These are phyloP conservation scores for Populus davidiana DNA, from an alignment of 345 rosid species.

Conservation along the genomic window DNA sequence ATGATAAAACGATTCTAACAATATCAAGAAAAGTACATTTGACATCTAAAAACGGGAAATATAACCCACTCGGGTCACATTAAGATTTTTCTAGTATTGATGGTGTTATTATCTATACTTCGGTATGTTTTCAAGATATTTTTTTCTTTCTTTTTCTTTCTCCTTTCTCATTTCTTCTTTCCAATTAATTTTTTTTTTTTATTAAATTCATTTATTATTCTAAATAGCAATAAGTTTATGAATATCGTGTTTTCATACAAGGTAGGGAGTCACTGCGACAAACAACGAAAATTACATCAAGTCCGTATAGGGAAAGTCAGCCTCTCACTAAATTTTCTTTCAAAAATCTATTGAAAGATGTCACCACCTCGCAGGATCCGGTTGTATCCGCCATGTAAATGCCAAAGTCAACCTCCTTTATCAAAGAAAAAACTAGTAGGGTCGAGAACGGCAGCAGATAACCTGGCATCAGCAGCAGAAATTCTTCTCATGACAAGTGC, in stretches of 20 bases:
- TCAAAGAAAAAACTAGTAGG: neutral
- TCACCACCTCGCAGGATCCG: neutral
- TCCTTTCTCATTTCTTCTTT: no score
- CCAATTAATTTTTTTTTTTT: no score
- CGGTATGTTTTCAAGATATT: no score
- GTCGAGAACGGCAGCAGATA: neutral
- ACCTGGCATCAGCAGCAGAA: neutral
- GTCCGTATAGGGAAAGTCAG: neutral
- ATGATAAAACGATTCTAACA: fast-evolving
- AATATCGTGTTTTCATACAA: neutral
- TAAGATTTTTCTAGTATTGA: no score
- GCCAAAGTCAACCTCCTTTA: neutral
- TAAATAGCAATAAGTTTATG: no score
- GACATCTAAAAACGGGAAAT: no score
- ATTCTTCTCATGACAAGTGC: neutral
- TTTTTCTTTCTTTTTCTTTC: no score
- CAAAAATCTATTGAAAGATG: neutral
- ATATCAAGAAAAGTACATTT: no score
- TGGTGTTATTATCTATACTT: no score
- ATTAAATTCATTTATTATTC: no score
- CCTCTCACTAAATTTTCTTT: neutral
- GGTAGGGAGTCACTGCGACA: neutral
- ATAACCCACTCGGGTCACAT: no score
- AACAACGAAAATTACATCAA: neutral
- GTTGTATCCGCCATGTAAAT: neutral